Evolutionary conservation across 192 early-diverging fungal genomes (phyloP).

Genomic region (Spizellomyces sp.): DNA sequence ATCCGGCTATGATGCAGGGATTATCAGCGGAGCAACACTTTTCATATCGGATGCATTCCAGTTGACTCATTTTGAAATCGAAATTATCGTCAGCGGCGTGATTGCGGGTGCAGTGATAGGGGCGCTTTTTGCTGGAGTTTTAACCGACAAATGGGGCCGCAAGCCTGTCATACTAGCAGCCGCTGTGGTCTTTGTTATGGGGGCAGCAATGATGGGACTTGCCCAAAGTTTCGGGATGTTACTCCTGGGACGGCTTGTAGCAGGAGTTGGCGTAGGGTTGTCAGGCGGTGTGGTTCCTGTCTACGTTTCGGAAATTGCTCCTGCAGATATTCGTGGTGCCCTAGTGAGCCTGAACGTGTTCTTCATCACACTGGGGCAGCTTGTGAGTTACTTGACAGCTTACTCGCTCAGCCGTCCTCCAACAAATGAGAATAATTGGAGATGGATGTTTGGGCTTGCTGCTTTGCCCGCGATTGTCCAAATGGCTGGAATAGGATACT

Average conservation of each 20-base stretch:
- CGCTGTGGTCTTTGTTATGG: neutral
- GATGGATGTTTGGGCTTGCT: constrained; percentile 13
- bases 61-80: neutral
- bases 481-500: neutral
- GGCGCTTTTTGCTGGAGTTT: neutral
- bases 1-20: constrained; percentile 15
- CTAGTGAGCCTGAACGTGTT: constrained; percentile 78
- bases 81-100: constrained; percentile 11
- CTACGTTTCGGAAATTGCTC: constrained; percentile 75
- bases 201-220: constrained; percentile 5
- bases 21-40: constrained; percentile 15
- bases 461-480: constrained; percentile 7
- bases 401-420: neutral
- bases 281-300: constrained; percentile 59
- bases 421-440: constrained; percentile 11
- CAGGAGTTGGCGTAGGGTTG: constrained; percentile 4
- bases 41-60: constrained; percentile 9
- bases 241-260: constrained; percentile 10
- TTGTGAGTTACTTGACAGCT: constrained; percentile 31
- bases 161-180: neutral
- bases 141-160: neutral
- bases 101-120: constrained; percentile 10
- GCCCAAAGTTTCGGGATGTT: neutral
- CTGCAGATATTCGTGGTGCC: constrained; percentile 63
- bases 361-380: constrained; percentile 72